Evolutionary conservation across 805 yeast genomes (phyloP), one percentile per base, ranked within the genome.

Genomic region (Saccharomycopsis oosterbeekiorum): DNA sequence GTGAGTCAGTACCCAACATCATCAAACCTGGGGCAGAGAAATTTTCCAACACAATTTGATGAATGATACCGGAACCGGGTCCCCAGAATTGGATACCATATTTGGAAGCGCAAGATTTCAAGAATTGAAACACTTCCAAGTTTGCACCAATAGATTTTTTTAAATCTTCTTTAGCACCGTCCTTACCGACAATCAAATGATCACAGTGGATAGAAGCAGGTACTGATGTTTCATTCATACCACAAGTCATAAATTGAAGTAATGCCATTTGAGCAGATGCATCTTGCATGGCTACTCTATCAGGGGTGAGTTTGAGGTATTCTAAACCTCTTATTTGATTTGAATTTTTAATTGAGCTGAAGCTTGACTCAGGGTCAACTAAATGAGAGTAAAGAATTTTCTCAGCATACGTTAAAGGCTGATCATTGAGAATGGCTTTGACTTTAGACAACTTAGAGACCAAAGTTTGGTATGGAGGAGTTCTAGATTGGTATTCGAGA

Each of bases 201-300:
- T 92, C 98, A 83, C 98, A 92, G 79, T 92, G 98, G 63, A 93
- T 96, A 56, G 97, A 89, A 65, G 92, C 89, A 60, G 97, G 97
- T 65, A 93, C 93, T 61, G 96, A 96, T 59, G 92, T 96, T 72
- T 84, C 82, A 65, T 89, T 86, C 84, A 91, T 78, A 70, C 96
- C 96, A 69, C 96, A 96, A 64, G 96, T 88, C 96, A 91, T 91
- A 76, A 92, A 92, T 80, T 92, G 98, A 71, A 92, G 80, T 68
- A 92, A 83, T 61, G 97, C 97, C 98, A 92, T 92, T 80, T 92
- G 98, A 62, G 97, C 97, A 62, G 97, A 90, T 62, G 98, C 98
- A 80, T 92, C 98, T 80, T 92, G 98, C 88, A 96, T 91, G 57
- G 97, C 97, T 65, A 93, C 97, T 76, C 98, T 85, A 76, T 92